These are phyloP conservation scores for Drechslerella dactyloides DNA, from an alignment of 2,329 filamentous ascomycete species.

Conservation along the genomic window DNA sequence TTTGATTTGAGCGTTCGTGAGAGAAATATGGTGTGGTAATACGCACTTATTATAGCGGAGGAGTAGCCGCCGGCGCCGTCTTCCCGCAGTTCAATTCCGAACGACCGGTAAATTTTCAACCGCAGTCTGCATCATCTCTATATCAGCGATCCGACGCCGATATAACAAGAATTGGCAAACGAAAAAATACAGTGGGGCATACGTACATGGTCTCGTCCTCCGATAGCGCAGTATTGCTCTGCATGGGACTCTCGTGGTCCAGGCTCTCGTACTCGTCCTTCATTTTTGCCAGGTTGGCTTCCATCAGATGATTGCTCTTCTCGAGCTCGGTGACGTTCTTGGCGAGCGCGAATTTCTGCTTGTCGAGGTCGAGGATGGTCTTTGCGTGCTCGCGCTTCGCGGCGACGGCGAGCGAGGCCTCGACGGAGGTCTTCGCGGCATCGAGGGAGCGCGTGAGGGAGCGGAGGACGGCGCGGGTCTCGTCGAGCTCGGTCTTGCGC, in stretches of 20 bases:
- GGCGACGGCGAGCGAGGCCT: constrained; percentile 47
- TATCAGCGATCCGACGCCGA: constrained; percentile 8
- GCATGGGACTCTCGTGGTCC: constrained; percentile 53
- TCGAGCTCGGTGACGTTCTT: constrained; percentile 81
- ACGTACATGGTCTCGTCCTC: constrained; percentile 57
- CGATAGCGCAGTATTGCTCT: constrained; percentile 54
- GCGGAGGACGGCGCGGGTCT: constrained; percentile 51
- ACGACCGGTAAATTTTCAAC: constrained; percentile 85
- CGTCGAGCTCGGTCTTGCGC: constrained; percentile 64
- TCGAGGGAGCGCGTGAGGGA: constrained; percentile 52
- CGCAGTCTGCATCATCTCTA: constrained; percentile 68
- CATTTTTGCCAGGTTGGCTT: constrained; percentile 64
- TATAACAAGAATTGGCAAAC: not conserved
- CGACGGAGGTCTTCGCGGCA: constrained; percentile 51
- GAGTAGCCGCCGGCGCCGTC: constrained; percentile 80
- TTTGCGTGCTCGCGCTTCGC: constrained; percentile 60
- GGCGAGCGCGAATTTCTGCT: constrained; percentile 83
- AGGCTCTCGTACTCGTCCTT: constrained; percentile 61
- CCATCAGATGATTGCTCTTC: constrained; percentile 73
- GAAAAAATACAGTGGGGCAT: not conserved
- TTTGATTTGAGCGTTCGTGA: too few species aligned
- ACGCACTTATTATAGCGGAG: constrained; percentile 64
- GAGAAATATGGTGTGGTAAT: not conserved
- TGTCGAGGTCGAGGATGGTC: constrained; percentile 87
- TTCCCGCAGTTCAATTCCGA: constrained; percentile 89